These are phyloP conservation scores for Mentha longifolia DNA, from an alignment of 257 asterid species.

Conservation along the genomic window DNA sequence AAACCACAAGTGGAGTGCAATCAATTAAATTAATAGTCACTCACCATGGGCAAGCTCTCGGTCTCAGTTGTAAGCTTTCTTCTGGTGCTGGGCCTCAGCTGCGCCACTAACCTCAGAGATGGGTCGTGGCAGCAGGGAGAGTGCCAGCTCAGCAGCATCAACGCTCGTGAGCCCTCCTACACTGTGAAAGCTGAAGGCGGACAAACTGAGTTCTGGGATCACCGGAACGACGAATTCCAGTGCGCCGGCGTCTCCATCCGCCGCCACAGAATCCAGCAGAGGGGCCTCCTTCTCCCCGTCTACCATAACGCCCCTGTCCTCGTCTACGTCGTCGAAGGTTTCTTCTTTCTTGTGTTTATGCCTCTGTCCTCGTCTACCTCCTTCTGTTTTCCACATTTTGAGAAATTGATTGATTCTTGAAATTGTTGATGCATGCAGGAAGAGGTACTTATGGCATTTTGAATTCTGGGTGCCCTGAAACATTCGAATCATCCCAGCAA, in stretches of 20 bases:
- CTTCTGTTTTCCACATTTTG: no score
- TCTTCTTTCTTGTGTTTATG: no score
- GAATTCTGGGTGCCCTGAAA: no score
- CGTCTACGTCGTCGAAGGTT: slow-evolving; percentile 55
- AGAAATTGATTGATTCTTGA: no score
- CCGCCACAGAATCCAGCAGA: slow-evolving; percentile 46
- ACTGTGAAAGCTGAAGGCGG: slow-evolving; percentile 54
- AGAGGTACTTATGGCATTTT: no score
- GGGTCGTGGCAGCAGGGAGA: slow-evolving; percentile 34
- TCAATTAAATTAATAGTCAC: no score
- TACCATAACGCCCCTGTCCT: slow-evolving; percentile 56
- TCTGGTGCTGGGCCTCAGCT: slow-evolving; percentile 25
- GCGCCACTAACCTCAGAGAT: slow-evolving; percentile 14
- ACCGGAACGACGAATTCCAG: no score
- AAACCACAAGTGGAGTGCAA: no score
- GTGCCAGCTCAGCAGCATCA: slow-evolving; percentile 50
- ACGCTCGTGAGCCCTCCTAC: slow-evolving; percentile 45
- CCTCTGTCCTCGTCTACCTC: no score
- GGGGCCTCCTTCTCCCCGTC: slow-evolving; percentile 52
- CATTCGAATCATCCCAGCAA: no score
- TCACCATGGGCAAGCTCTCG: slow-evolving; percentile 30
- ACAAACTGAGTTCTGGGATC: no score
- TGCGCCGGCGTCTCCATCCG: slow-evolving; percentile 51
- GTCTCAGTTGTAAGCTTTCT: slow-evolving; percentile 35
- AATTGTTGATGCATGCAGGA: no score